Evolutionary conservation across 164 flowering plant genomes (phyloP).

Genomic region (Vitis amurensis): DNA sequence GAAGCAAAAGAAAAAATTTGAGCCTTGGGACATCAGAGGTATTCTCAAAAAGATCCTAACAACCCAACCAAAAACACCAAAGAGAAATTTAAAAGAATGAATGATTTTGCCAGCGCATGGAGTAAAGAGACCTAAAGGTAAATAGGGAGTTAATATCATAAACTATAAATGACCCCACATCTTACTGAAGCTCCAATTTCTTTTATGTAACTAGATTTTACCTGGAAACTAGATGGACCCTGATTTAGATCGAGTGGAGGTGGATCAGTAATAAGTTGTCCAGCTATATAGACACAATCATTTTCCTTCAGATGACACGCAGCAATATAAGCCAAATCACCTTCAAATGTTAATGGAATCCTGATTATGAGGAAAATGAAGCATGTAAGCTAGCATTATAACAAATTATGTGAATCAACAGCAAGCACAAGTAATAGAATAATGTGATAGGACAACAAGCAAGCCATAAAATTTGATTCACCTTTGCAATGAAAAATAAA

Average conservation of each 20-base stretch:
- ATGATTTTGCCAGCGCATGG: no score
- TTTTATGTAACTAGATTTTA: constrained; percentile 10
- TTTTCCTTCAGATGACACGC: constrained; percentile 65
- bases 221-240: constrained; percentile 49
- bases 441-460: neutral
- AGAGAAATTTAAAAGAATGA: no score
- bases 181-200: no score
- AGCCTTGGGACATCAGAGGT: no score
- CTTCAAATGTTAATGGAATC: constrained; percentile 77
- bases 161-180: no score
- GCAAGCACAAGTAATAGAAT: neutral
- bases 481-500: neutral
- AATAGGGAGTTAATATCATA: no score
- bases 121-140: no score
- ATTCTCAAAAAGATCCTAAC: neutral
- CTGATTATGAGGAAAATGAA: constrained; percentile 24
- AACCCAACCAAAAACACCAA: neutral
- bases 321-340: constrained; percentile 74
- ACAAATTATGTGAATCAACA: neutral
- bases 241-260: constrained; percentile 26
- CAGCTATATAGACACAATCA: constrained; percentile 58
- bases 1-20: no score
- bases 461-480: neutral
- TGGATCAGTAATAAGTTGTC: constrained; percentile 54
- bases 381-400: neutral